phyloP scores from a whole-genome alignment of 768 basidiomycete species.

The Fomitopsis serialis region DNA sequence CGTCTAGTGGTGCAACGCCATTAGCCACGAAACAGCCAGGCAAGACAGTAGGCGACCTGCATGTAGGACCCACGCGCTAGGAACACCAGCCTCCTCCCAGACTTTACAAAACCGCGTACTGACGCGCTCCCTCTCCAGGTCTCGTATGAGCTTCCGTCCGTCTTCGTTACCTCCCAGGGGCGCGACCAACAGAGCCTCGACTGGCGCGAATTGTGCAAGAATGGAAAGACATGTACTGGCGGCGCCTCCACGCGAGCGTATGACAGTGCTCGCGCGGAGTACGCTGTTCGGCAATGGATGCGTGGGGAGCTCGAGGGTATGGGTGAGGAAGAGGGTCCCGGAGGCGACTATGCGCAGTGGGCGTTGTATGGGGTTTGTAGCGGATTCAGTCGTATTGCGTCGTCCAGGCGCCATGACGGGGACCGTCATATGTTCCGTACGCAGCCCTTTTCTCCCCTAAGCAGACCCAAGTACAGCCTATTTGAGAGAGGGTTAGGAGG shows the following conservation, averaged over 20 bases:
- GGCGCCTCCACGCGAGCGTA: conserved; percentile 64
- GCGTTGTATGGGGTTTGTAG: conserved; percentile 8
- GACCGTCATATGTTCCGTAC: not conserved
- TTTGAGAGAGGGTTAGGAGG: too few species aligned
- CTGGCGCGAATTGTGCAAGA: conserved; percentile 62
- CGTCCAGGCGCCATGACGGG: conserved; percentile 24
- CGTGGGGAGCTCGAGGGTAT: conserved; percentile 57
- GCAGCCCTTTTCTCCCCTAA: too few species aligned
- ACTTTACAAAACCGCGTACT: conserved; percentile 71
- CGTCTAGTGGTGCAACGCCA: conserved; percentile 29
- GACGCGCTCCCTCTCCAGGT: conserved; percentile 63
- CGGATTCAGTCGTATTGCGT: conserved; percentile 20
- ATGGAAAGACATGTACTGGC: conserved; percentile 66
- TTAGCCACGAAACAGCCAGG: conserved; percentile 1
- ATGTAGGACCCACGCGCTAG: conserved; percentile 78
- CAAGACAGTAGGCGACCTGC: conserved; percentile 38
- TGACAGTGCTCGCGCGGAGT: conserved; percentile 67
- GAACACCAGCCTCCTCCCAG: conserved; percentile 67
- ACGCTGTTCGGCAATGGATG: conserved; percentile 55
- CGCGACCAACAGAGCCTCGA: conserved; percentile 68
- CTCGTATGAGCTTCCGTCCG: conserved; percentile 53
- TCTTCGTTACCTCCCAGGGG: conserved; percentile 71
- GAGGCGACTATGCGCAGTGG: conserved; percentile 73
- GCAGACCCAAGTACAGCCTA: too few species aligned
- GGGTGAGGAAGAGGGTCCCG: conserved; percentile 76